Evolutionary conservation across 1,284 basidiomycete genomes (phyloP).

Genomic region (Marasmius fiardii): DNA sequence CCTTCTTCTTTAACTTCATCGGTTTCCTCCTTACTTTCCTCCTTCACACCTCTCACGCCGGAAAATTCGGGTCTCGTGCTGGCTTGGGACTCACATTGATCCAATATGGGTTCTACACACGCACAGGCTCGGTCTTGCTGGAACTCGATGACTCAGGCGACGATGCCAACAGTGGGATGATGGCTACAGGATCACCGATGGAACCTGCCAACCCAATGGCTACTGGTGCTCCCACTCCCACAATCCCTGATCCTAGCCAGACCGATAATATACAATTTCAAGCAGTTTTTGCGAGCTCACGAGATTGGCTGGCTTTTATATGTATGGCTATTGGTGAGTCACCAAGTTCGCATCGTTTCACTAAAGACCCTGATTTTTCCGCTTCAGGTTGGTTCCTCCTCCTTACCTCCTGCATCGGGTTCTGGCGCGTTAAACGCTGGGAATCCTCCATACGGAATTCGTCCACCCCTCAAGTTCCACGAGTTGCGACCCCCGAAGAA

Average conservation of each 20-base stretch:
- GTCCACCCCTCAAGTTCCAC: constrained; percentile 19
- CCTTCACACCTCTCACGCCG: constrained; percentile 92
- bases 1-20: constrained; percentile 96
- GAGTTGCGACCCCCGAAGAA: constrained; percentile 34
- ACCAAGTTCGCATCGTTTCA: background rate
- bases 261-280: constrained; percentile 16
- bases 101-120: constrained; percentile 76
- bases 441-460: constrained; percentile 58
- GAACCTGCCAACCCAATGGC: constrained; percentile 5
- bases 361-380: constrained; percentile 5
- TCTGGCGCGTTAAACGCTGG: constrained; percentile 84
- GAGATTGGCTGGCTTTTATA: constrained; percentile 86
- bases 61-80: constrained; percentile 90
- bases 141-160: constrained; percentile 22
- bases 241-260: constrained; percentile 16
- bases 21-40: constrained; percentile 94
- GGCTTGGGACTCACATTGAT: constrained; percentile 95
- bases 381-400: constrained; percentile 83
- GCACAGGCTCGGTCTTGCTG: constrained; percentile 17
- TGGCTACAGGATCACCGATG: constrained; percentile 13
- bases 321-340: constrained; percentile 81
- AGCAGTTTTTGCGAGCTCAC: constrained; percentile 33
- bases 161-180: constrained; percentile 1
- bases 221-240: background rate
- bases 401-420: constrained; percentile 74